Base-by-base conservation (phyloP, 352 stramenopile genomes). In the Phytopythium cucurbitacearum region DNA sequence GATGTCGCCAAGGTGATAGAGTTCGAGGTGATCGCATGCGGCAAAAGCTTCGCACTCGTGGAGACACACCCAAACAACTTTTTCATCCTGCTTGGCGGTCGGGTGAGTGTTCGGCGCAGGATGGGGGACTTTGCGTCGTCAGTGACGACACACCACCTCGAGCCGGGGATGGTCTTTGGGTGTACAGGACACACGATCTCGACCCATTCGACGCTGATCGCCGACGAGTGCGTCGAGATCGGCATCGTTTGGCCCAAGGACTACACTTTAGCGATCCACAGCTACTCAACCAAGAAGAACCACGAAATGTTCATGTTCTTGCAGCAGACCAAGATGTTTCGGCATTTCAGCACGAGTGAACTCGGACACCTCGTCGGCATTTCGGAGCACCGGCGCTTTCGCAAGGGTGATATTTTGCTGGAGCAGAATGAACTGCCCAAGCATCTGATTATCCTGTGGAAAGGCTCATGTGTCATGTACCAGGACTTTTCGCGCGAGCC, bases 331-430 rank as follows among this genome's bases (percentile, higher is more conserved):
- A 83, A 81, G 38, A 76, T 77, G 3, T 88, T 91, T 34, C 65
- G 65, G 48, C 60, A 66, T 5, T 81, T 91, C 11, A 75, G 62
- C 9, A 83, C 76, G 1, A 86, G 75, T 33, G 78, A 87, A 16
- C 62, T 91, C 9, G 78, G 78, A 13, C 76, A 89, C 40, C 57
- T 89, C 46, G 81, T 89, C n/a, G 80, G 76, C 7, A 85, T 89
- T 38, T 91, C 78, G 28, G 75, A 91, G 56, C 71, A 74, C 11
- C 67, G 80, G 16, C 75, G 78, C 3, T 89, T 86, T 46, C 76
- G 73, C 43, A 87, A 86, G 49, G 78, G 76, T 5, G 76, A 89
- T 38, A 56, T 81, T 7, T 48, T 91, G n/a, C 55, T 91, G 6
- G 60, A 71, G 28, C 80, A 91, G 49, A 84, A 84, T 33, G 71